Base-by-base conservation (phyloP, 2,329 filamentous ascomycete species). In the Magnaporthales sp. region DNA sequence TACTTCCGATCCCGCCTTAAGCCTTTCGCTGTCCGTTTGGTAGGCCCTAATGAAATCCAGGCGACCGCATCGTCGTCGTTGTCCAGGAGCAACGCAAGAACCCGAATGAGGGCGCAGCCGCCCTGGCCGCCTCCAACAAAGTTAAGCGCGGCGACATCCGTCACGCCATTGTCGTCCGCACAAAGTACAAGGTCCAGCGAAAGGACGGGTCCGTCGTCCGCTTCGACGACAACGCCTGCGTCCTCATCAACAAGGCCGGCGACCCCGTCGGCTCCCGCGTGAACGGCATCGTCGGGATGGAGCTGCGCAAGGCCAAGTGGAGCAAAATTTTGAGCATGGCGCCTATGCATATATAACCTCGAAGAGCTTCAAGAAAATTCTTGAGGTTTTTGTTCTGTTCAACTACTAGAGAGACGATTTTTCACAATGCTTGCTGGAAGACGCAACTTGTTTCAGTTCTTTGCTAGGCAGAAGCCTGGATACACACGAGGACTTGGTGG, bases 161-260 rank as follows among this genome's bases (percentile, higher is more conserved):
- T 70, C 95, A 99, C 79, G 95, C 95, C 24, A 92, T 99, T 61
- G 89, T 99, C 29, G 96, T 99, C 68, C 91, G 95, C 70, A 97
- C 94, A 51, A 87, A 83, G 73, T 96, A 98, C 81, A 90, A 93
- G 80, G 86, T 91, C 68, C 91, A 95, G 78, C 86, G 95, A 69
- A 87, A 87, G 32, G 95, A 99, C 80, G 95, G 95, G 65, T 93
- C 90, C 75, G 88, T 95, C 62, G 89, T 99, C 71, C 89, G 89
- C 72, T 99, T 99, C 77, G 95, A 96, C 79, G 95, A 99, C 80
- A 99, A 99, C 79, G 95, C 95, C 63, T 99, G 95, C 77, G 95
- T 99, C 62, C 83, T 99, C 72, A 91, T 99, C 78, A 98, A 96
- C 81, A 99, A 98, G 85, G 86, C 92, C 10, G 96, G 95, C 60